Conservation (phyloP, 2,329 filamentous ascomycete genomes). For the Venturia oleaginea region DNA sequence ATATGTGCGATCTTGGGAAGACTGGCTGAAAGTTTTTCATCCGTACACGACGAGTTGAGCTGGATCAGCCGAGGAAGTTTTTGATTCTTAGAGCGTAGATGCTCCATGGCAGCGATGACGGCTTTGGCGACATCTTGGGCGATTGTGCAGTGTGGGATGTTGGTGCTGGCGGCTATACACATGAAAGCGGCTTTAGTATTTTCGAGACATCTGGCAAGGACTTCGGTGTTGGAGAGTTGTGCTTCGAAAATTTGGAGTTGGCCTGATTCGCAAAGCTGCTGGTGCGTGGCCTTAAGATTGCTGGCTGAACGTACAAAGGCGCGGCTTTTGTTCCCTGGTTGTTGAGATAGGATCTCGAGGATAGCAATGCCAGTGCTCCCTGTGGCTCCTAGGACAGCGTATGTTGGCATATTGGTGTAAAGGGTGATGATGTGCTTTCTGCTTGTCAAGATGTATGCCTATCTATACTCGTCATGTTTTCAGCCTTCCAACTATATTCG, state of each 20-base stretch:
- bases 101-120: background rate
- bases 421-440: no score
- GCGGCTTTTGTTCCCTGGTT: background rate
- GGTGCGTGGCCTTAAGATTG: background rate
- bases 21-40: background rate
- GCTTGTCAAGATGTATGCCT: no score
- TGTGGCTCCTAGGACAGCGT: conserved; percentile 4
- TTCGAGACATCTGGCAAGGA: background rate
- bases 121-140: background rate
- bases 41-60: conserved; percentile 1
- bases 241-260: conserved; percentile 3
- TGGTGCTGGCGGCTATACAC: background rate
- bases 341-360: background rate
- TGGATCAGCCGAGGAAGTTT: background rate
- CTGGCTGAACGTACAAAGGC: conserved; percentile 3
- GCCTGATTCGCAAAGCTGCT: background rate
- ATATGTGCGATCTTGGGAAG: background rate
- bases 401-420: background rate
- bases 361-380: background rate
- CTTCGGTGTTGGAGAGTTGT: conserved; percentile 8
- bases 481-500: conserved; percentile 1
- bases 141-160: background rate
- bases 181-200: background rate
- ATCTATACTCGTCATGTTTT: no score
- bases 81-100: background rate